Percentiles rank a stretch among this genome's conserved stretches.
These are phyloP conservation scores for Camellia sinensis DNA, from an alignment of 148 eudicot genomes.

Conservation along the genomic window DNA sequence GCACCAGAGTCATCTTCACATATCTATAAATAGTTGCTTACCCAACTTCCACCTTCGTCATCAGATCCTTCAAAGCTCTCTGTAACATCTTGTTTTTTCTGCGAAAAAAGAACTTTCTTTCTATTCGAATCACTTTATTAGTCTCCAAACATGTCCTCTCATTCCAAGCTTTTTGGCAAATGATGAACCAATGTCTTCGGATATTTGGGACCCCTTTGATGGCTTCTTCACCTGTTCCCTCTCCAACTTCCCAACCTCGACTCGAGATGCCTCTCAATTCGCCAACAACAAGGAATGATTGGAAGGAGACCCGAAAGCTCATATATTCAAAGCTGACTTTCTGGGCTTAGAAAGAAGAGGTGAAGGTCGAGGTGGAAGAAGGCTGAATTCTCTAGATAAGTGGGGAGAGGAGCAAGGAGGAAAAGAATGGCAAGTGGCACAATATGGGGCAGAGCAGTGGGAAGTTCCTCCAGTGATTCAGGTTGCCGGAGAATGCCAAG, in stretches of 20 bases:
- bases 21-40: constrained; percentile 1
- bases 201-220: background rate
- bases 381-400: constrained; percentile 6
- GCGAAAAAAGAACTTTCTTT: no score
- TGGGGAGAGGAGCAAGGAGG: constrained; percentile 15
- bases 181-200: constrained; percentile 6
- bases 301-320: constrained; percentile 14
- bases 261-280: constrained; percentile 5
- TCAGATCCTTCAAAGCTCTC: background rate
- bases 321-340: constrained; percentile 7
- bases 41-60: background rate
- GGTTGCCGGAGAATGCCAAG: constrained; percentile 4
- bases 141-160: background rate
- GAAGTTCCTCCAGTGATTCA: constrained; percentile 3
- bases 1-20: background rate
- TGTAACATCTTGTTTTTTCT: background rate
- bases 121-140: background rate
- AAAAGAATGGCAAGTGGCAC: constrained; percentile 13
- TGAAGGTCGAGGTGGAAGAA: constrained; percentile 7
- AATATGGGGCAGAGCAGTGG: background rate
- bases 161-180: constrained; percentile 7
- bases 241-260: background rate
- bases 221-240: background rate
- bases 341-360: constrained; percentile 9
- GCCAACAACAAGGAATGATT: background rate